A percentile compares a stretch with the other conserved stretches of the same genome.
Conservation (phyloP, 495 filamentous ascomycete genomes). For the Jackrogersella minutella region DNA sequence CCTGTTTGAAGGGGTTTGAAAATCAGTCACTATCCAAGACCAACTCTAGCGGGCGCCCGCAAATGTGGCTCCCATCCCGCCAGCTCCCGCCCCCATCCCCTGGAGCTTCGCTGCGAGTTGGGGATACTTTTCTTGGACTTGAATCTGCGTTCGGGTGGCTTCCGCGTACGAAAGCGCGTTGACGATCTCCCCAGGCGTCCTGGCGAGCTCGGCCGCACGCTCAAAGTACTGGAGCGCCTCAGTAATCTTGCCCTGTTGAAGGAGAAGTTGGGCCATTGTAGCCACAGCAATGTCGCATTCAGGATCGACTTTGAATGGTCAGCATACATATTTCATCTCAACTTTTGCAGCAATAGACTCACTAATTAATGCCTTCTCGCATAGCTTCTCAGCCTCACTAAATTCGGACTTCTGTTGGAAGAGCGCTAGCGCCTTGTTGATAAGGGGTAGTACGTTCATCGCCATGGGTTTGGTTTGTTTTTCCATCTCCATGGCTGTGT, state of each 20-base stretch:
- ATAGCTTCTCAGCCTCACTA: conserved; percentile 90
- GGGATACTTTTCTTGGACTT: conserved; percentile 99
- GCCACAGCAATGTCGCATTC: conserved; percentile 99
- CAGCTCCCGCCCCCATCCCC: conserved; percentile 64
- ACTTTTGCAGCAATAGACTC: conserved; percentile 50
- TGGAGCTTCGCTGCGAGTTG: conserved; percentile 85
- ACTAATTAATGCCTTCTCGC: conserved; percentile 97
- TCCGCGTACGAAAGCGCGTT: conserved; percentile 98
- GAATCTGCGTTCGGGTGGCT: conserved; percentile 93
- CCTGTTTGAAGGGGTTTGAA: neutral
- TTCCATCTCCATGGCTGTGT: conserved; percentile 97
- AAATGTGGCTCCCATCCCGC: conserved; percentile 39
- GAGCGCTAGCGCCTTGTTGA: conserved; percentile 96
- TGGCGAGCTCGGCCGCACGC: conserved; percentile 91
- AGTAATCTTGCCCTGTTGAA: conserved; percentile 96
- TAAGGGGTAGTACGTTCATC: conserved; percentile 96
- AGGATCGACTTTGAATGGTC: conserved; percentile 80
- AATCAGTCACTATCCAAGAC: conserved; percentile 1
- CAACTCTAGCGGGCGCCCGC: conserved; percentile 32
- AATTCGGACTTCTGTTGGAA: conserved; percentile 99
- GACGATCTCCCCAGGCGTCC: conserved; percentile 93
- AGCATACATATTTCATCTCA: conserved; percentile 25
- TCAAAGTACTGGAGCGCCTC: conserved; percentile 98
- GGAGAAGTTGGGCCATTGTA: conserved; percentile 97
- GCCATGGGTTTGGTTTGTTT: conserved; percentile 88